Percentiles rank a stretch among this genome's conserved stretches.
phyloP scores from a whole-genome alignment of 225 moss, liverwort and hornwort genomes.

The Climacium dendroides region DNA sequence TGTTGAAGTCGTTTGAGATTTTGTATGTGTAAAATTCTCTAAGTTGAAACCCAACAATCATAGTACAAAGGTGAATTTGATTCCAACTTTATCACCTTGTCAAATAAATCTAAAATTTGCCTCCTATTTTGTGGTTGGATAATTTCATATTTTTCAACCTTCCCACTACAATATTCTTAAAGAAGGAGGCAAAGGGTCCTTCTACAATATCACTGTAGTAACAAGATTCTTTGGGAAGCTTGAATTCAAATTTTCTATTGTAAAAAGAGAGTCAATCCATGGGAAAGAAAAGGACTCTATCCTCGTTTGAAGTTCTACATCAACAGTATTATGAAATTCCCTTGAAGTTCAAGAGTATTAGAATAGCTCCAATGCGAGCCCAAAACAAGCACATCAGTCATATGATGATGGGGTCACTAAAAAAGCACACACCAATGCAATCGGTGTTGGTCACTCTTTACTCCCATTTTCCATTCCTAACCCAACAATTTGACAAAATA shows the following conservation, averaged over 20 bases:
- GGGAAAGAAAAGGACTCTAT: fast-evolving
- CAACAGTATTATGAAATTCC: background rate
- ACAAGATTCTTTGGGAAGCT: fast-evolving
- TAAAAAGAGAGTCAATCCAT: background rate
- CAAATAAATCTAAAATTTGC: background rate
- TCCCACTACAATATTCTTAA: background rate
- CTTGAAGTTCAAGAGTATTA: background rate
- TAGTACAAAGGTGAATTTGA: background rate
- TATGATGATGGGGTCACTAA: too few relatives aligned
- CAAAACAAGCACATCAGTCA: too few relatives aligned
- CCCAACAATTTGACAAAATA: too few relatives aligned
- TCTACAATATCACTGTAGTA: background rate
- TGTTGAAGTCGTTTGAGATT: background rate
- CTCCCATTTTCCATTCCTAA: too few relatives aligned
- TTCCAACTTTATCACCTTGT: background rate
- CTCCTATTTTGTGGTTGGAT: background rate
- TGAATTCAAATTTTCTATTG: background rate
- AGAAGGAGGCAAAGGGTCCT: background rate
- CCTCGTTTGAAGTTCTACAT: background rate
- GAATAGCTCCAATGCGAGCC: too few relatives aligned
- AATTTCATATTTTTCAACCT: background rate
- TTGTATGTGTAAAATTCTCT: background rate
- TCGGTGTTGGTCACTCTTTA: too few relatives aligned
- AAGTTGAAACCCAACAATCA: fast-evolving
- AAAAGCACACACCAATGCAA: too few relatives aligned